Base-by-base conservation (phyloP, 371 early-diverging fungal species). In the Haplosporangium sp. region DNA sequence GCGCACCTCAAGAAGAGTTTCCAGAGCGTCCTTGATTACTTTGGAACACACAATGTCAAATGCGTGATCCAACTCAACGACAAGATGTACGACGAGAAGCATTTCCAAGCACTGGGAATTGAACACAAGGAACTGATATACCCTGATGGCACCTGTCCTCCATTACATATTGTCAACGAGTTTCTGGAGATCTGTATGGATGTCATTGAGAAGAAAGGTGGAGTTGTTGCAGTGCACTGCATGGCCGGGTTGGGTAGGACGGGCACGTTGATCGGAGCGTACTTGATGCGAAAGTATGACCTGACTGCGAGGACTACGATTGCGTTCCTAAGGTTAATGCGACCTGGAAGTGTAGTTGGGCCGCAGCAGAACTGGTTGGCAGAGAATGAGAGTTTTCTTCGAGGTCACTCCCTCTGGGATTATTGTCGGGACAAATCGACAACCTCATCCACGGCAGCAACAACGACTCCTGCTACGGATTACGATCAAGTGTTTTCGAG, bases 231-330 rank as follows among this genome's bases (percentile, higher is more conserved):
- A 2, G 87, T 93, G 0, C 94, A 94, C 65, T 94, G 94, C 73
- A 86, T 88, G 79, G 94, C 94, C 0, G 94, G 94, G 1, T 82
- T 93, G 2, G 94, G 94, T 14, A 83, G 94, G 60, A 94, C 94
- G 0, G 94, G 94, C 6, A 86, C 91, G 0, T 81, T 93, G 51
- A 91, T 94, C 55, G 90, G 86, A 5, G 86, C 86, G 41, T 89
- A 84, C 47, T 68, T 92, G 51, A 89, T 94, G 84, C 84, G 88
- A 55, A 85, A 86, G 56, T 89, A 86, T 73, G 74, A 82, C 53
- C 83, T 89, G 70, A 83, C 88, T 0, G 88, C 91, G 1, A 54
- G 83, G 20, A 89, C 90, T 62, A 83, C 84, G 47, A 91, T 90
- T 62, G 83, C 83, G 16, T 87, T 80, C 50, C 55, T 90, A 55